Evolutionary conservation across 2,329 filamentous ascomycete genomes (phyloP), one percentile per base, ranked within the genome.

Genomic region (Exophiala dermatitidis): DNA sequence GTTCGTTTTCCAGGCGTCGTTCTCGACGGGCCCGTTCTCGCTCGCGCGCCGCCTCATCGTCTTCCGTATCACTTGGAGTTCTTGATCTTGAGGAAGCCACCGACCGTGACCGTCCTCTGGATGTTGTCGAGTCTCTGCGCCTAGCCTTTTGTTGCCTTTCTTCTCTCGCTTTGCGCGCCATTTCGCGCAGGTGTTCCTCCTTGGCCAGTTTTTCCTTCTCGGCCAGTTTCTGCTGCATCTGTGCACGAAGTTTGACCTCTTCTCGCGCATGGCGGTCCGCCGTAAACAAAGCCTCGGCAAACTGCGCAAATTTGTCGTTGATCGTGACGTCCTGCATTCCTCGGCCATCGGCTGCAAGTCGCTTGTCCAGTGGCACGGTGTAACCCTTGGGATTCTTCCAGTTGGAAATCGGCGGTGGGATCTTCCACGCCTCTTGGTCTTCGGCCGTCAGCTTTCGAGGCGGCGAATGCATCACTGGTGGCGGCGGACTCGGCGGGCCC

Each of bases 351-450:
- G 93, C 91, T 12, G 93, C 93, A 62, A 98, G 74, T 67, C 93
- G 85, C 75, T 98, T 98, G 69, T 98, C 93, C 48, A 98, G 71
- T 0, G 93, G 89, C 1, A 98, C 88, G 0, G 93, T 98, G 67
- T 95, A 98, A 64, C 93, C 93, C 74, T 97, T 97, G 1, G 91
- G 88, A 69, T 98, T 98, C 80, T 98, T 98, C 93, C 93, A 98
- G 70, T 97, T 97, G 19, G 88, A 95, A 1, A 98, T 85, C 0
- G 91, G 88, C 2, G 91, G 90, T 0, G 84, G 84, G 32, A 88
- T 96, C 66, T 85, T 90, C 93, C 93, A 98, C 54, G 88, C 88
- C 69, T 97, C 93, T 70, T 97, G 91, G 64, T 98, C 93, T 68
- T 95, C 90, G 4, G 91, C 93, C 1, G 93, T 98, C 57, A 98